Base-by-base conservation (phyloP, 2,329 filamentous ascomycete genomes). In the Arthroderma uncinatum region DNA sequence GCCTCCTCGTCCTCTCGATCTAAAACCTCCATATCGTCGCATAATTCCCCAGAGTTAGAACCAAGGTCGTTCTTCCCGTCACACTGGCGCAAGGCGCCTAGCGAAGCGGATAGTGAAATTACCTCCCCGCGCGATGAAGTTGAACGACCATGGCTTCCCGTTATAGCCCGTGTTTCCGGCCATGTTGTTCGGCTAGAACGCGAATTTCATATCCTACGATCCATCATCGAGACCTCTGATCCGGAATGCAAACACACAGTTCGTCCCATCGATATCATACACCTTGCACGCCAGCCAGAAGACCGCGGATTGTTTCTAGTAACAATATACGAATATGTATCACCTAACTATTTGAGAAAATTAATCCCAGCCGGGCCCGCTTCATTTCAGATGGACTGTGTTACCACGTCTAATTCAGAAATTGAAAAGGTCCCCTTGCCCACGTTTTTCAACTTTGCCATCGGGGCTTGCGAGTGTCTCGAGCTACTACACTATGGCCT, bases 401-500 rank as follows among this genome's bases (percentile, higher is more conserved):
- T 76, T 34, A 10, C 34, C 36, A 21, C 25, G 12, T 30, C 40
- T 6, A 14, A 10, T 25, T 21, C 47, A 5, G 25, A 16, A 2
- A 25, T 53, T 25, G 36, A 53, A 53, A n/a, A 82, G 37, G 83
- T 93, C 44, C 83, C 85, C 48, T 74, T 96, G 4, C 79, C 86
- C 50, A 78, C 82, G 14, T 96, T 96, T 65, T 79, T 97, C 28
- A 86, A 95, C 65, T 96, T 96, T 67, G 92, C 91, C 30, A 88
- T 95, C 58, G 91, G 91, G 23, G 87, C 91, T 1, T 82, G 87
- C 4, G 83, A 94, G 69, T 94, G 89, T 67, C 73, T 95, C 52
- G 91, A 96, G 70, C 83, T 94, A 50, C 74, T 97, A n/a, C 92
- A 97, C 65, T 90, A 96, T 71, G 85, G 87, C 7, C 82, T 92